Evolutionary conservation across 108 stramenopile genomes (phyloP), one percentile per base, ranked within the genome.

Genomic region (Cyclotella distinguenda): DNA sequence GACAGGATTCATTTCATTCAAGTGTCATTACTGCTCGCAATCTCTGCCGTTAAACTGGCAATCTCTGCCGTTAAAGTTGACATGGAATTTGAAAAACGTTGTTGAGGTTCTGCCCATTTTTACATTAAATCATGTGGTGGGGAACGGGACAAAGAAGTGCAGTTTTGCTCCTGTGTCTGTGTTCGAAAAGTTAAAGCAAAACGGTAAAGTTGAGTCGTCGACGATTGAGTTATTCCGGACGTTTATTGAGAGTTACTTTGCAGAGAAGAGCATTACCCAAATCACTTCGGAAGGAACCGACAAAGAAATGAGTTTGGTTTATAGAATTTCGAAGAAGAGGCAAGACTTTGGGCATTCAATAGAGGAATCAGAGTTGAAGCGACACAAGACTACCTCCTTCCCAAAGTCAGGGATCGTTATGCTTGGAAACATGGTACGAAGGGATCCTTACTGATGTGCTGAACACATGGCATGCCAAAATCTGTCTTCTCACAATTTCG

Each of bases 1-100:
- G 1, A 34, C 58, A 6, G 40, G 33, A 26, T 25, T 44, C 19
- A 59, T 59, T 5, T 44, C 42, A 1, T 59, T 59, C 58, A 1
- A 59, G 5, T 59, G 58, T 13, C 58, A 43, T 16, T 59, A 59
- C 27, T 59, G 58, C 58, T 33, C 13, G 6, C 4, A 8, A 28
- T 1, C 7, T 21, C 31, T 59, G 12, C 58, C 58, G 15, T 19
- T 18, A 9, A 43, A 38, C 10, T 12, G 12, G 38, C 10, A 12
- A 38, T 10, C 12, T 8, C 10, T 12, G 12, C 38, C 38, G 8
- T 38, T 35, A 1, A 35, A 35, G 16, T 8, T 34, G 33, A 18
- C 28, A 3, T 59, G 58, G 58, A 59, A 43, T 26, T 1, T 59
- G 6, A 15, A 3, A 0, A 2, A 27, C 26, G 25, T 59, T 5